Evolutionary conservation across 495 filamentous ascomycete species (phyloP).

Genomic region (Penicillium cinerascens): DNA sequence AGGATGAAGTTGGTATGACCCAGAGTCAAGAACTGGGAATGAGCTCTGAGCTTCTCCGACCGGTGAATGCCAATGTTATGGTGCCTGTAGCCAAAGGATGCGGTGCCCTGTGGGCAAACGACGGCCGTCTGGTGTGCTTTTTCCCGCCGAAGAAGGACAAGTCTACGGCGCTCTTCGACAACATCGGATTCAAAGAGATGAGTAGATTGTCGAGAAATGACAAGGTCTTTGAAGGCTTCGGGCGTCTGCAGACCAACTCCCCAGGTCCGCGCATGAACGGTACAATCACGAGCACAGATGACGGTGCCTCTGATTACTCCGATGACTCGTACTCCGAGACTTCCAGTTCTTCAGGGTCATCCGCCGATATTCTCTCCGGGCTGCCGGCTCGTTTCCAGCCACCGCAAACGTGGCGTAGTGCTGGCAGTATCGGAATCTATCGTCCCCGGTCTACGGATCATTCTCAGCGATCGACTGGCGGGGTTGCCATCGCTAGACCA

Average conservation of each 20-base stretch:
- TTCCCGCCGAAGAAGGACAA: slow-evolving; percentile 80
- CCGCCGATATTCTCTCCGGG: slow-evolving; percentile 52
- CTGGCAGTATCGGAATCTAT: slow-evolving; percentile 43
- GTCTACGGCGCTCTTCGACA: slow-evolving; percentile 58
- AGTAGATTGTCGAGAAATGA: slow-evolving; percentile 58
- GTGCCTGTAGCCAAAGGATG: slow-evolving; percentile 73
- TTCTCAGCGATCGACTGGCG: slow-evolving; percentile 54
- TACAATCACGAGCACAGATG: slow-evolving; percentile 47
- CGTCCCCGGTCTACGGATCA: slow-evolving; percentile 48
- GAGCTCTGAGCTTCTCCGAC: slow-evolving; percentile 50
- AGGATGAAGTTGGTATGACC: slow-evolving; percentile 67
- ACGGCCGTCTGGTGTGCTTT: slow-evolving; percentile 80
- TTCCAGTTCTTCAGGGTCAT: slow-evolving; percentile 70
- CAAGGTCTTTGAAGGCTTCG: slow-evolving; percentile 82
- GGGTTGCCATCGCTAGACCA: slow-evolving; percentile 32
- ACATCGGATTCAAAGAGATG: slow-evolving; percentile 57
- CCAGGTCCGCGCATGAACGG: slow-evolving; percentile 47
- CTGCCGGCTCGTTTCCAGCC: slow-evolving; percentile 49
- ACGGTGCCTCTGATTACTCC: slow-evolving; percentile 54
- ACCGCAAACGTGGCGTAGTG: slow-evolving; percentile 52
- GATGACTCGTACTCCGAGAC: slow-evolving; percentile 65
- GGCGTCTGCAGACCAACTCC: slow-evolving; percentile 63
- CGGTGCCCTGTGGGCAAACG: slow-evolving; percentile 71
- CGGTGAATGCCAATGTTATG: slow-evolving; percentile 67
- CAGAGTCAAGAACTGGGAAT: slow-evolving; percentile 51